Base-by-base conservation (phyloP, 768 basidiomycete genomes). In the Mycena capillaripes region DNA sequence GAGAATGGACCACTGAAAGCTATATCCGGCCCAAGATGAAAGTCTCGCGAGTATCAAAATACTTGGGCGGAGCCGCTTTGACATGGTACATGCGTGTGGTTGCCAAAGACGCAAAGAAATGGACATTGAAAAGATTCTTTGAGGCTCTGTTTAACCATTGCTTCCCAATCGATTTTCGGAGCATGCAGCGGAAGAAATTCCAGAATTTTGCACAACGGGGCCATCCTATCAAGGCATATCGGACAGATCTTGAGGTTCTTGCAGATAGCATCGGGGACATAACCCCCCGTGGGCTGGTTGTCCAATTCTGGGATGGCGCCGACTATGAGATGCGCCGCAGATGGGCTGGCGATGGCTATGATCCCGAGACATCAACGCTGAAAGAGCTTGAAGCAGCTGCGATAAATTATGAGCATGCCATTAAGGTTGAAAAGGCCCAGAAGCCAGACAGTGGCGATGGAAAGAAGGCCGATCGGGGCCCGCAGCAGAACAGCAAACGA, bases 141-240 rank as follows among this genome's bases (percentile, higher is more conserved):
- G 64, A 67, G 10, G 65, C 9, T 0, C 29, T 76, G 1, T 76
- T 75, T 25, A 59, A 76, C 30, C 48, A 70, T 27, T 38, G 69
- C 10, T 76, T 76, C 61, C 76, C 73, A 0, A 63, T 66, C 0
- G 76, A 76, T 44, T 76, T 75, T 64, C 44, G 64, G 0, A 72
- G 69, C 60, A 63, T 73, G 19, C 74, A 75, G 38, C 71, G 60
- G 1, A 53, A 70, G 21, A 62, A 72, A 68, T 75, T 76, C 50
- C 44, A 72, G 2, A 44, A 5, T 4, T 75, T 66, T n/a, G n/a
- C 19, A 3, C 76, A 76, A 38, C 67, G 71, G 5, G 36, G 59
- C 3, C 46, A 42, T 19, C 21, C 71, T 2, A 72, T 76, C 10
- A 65, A 57, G 16, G 74, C 72, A 2, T 75, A 70, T 48, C 30